Evolutionary conservation across 2,329 filamentous ascomycete species (phyloP).

Genomic region (Phyllosticta ampelicida): DNA sequence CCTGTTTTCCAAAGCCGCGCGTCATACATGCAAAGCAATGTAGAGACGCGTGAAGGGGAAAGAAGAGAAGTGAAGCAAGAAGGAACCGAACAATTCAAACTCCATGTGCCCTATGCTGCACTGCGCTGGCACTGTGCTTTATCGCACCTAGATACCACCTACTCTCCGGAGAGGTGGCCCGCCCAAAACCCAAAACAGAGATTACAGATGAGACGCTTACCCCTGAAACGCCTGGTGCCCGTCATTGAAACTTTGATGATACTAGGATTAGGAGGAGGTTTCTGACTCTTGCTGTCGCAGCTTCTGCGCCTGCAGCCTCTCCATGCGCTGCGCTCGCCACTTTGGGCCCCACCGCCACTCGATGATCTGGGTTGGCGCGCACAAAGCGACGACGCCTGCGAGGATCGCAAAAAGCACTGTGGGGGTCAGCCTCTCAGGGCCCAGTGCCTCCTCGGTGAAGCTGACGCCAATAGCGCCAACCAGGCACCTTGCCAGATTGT

Average conservation of each 20-base stretch:
- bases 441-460: slow-evolving; percentile 28
- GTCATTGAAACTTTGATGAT: not conserved
- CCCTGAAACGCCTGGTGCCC: not conserved
- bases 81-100: not conserved
- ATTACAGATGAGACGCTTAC: not conserved
- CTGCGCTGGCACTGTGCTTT: not conserved
- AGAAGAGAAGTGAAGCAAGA: not conserved
- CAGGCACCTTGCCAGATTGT: slow-evolving; percentile 44
- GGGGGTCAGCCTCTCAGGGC: not conserved
- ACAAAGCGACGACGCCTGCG: not conserved
- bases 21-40: not conserved
- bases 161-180: not conserved
- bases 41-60: not conserved
- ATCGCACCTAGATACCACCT: not conserved
- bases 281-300: not conserved
- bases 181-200: not conserved
- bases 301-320: not conserved
- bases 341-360: slow-evolving; percentile 1
- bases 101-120: not conserved
- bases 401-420: not conserved
- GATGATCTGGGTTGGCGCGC: not conserved
- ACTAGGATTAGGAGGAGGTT: not conserved
- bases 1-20: not conserved
- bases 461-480: slow-evolving; percentile 43
- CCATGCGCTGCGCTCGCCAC: slow-evolving; percentile 3